Base-by-base conservation (phyloP, 129 eudicot species). In the Mikania micrantha region DNA sequence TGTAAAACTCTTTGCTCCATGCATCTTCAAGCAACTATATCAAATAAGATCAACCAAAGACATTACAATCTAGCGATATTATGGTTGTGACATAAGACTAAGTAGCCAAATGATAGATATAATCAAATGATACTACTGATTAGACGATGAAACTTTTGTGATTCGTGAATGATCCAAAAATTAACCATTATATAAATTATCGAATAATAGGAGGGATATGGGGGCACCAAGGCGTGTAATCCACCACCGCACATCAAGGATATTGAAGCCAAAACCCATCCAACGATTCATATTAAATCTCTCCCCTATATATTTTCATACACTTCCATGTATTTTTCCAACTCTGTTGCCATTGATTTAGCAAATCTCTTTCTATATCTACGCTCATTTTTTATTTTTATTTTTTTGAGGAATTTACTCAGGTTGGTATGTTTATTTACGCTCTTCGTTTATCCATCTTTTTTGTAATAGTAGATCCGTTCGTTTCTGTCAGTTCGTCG, bases 141-240 rank as follows among this genome's bases (percentile, higher is more conserved):
- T n/a, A n/a, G n/a, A n/a, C n/a, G n/a, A n/a, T n/a, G n/a, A n/a
- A n/a, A n/a, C n/a, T n/a, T n/a, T n/a, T n/a, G n/a, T n/a, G n/a
- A n/a, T n/a, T n/a, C n/a, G n/a, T n/a, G n/a, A n/a, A n/a, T n/a
- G n/a, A n/a, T n/a, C n/a, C n/a, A n/a, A n/a, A n/a, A n/a, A n/a
- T n/a, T n/a, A n/a, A n/a, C n/a, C n/a, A n/a, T n/a, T n/a, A n/a
- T n/a, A n/a, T n/a, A n/a, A n/a, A n/a, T n/a, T n/a, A n/a, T n/a
- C n/a, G n/a, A n/a, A n/a, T 20, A 58, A 52, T 44, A 73, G 65
- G 56, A 71, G 79, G 47, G 60, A 19, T 45, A 75, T 42, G 79
- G 69, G 60, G 71, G n/a, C 42, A 69, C 74, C 74, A 39, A 69
- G 75, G 81, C 85, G 83, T 87, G 85, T 79, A 79, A 63, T 47